These are phyloP conservation scores for Flaveria sonorensis DNA, from an alignment of 129 eudicot genomes.

Conservation along the genomic window DNA sequence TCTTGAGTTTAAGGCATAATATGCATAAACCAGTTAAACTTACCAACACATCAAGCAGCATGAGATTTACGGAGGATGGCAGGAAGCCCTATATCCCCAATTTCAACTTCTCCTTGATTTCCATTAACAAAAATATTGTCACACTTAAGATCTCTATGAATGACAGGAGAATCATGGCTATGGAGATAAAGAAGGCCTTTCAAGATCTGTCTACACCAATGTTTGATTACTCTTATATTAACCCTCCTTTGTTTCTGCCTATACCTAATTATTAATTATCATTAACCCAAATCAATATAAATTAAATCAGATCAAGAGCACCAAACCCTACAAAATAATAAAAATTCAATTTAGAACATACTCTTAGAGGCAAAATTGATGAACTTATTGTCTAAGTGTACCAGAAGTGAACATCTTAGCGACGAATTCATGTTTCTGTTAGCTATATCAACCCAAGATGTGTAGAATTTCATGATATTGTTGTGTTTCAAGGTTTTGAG, in stretches of 20 bases:
- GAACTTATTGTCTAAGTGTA: conserved; percentile 88
- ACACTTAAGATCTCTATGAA: conserved; percentile 71
- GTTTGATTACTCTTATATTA: conserved; percentile 78
- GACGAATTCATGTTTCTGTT: conserved; percentile 85
- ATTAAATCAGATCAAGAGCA: conserved; percentile 5
- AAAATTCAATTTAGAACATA: neutral
- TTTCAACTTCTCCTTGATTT: conserved; percentile 84
- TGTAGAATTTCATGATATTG: conserved; percentile 88
- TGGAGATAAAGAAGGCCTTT: conserved; percentile 83
- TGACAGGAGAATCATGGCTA: conserved; percentile 63
- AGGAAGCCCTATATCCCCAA: no score
- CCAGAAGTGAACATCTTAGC: conserved; percentile 98
- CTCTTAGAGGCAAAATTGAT: neutral
- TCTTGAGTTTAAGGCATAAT: no score
- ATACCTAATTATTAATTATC: conserved; percentile 49
- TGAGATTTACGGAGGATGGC: no score
- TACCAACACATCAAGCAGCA: no score
- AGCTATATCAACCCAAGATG: conserved; percentile 90
- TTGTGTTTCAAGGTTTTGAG: conserved; percentile 86
- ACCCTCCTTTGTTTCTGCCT: conserved; percentile 80
- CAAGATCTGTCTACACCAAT: conserved; percentile 91
- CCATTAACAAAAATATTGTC: conserved; percentile 90
- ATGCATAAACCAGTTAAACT: no score
- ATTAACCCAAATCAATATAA: neutral
- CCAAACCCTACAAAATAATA: neutral